Evolutionary conservation across 352 stramenopile genomes (phyloP).

Genomic region (Phytophthora vignae): DNA sequence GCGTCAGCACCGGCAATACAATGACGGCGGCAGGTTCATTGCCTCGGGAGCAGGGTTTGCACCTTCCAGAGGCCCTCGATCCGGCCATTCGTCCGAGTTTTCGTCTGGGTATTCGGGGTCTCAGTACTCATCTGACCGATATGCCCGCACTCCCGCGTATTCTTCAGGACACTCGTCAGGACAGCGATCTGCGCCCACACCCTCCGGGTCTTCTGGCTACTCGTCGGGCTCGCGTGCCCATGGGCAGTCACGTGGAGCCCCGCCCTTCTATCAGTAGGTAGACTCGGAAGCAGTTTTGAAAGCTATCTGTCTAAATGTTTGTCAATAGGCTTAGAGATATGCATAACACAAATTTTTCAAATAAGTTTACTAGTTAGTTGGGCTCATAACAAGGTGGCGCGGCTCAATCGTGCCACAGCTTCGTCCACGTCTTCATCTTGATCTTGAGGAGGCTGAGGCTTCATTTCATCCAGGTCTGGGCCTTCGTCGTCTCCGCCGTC

Average conservation of each 20-base stretch:
- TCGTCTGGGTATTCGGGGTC: conserved; percentile 19
- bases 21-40: conserved; percentile 36
- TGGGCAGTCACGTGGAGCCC: conserved; percentile 25
- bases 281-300: conserved; percentile 22
- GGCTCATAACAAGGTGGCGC: conserved; percentile 30
- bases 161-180: conserved; percentile 18
- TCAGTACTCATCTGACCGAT: conserved; percentile 11
- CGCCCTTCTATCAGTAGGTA: conserved; percentile 35
- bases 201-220: conserved; percentile 21
- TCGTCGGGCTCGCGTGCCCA: conserved; percentile 20
- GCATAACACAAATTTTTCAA: conserved; percentile 33
- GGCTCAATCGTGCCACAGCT: conserved; percentile 17
- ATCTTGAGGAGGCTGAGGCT: conserved; percentile 18
- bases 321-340: conserved; percentile 32
- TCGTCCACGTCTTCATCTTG: conserved; percentile 19
- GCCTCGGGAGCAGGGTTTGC: conserved; percentile 28
- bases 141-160: conserved; percentile 21
- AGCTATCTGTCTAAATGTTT: conserved; percentile 29
- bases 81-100: conserved; percentile 26
- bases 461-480: conserved; percentile 25
- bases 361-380: conserved; percentile 29
- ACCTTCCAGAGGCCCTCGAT: conserved; percentile 19
- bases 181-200: conserved; percentile 24
- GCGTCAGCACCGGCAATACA: conserved; percentile 24
- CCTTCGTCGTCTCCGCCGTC: conserved; percentile 21